Conservation (phyloP, 306 rosid genomes). For the Prunus dulcis region DNA sequence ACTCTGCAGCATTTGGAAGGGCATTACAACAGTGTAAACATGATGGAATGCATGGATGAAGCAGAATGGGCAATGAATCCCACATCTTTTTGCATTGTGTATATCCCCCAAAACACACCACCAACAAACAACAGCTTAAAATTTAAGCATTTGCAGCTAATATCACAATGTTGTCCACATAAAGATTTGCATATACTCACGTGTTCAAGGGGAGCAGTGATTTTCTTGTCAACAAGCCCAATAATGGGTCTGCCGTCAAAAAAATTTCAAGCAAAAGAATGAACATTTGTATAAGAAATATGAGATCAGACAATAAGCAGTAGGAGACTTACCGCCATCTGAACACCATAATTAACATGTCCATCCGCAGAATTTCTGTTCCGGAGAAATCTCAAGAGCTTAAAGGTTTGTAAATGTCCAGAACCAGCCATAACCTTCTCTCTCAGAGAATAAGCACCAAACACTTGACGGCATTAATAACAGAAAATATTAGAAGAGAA, state of each 20-base stretch:
- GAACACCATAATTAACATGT: conserved; percentile 86
- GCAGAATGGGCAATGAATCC: neutral
- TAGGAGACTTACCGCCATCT: conserved; percentile 85
- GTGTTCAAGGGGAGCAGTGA: neutral
- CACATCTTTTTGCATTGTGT: neutral
- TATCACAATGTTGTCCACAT: too few species aligned
- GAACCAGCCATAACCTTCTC: conserved; percentile 97
- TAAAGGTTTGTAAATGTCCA: conserved; percentile 90
- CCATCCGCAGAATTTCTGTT: conserved; percentile 90
- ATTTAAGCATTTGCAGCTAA: too few species aligned
- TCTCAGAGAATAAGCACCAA: conserved; percentile 29
- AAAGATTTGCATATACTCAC: neutral
- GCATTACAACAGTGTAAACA: neutral
- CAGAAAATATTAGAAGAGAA: neutral
- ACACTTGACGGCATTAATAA: conserved; percentile 13
- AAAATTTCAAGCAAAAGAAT: neutral
- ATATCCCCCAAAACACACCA: neutral
- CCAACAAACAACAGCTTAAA: neutral
- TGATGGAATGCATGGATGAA: neutral
- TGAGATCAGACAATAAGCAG: neutral
- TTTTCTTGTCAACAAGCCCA: neutral
- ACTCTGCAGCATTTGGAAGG: neutral
- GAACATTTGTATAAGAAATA: neutral
- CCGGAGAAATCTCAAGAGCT: conserved; percentile 78
- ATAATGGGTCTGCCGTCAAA: neutral